Percentiles rank a stretch among this genome's conserved stretches.
Conservation (phyloP, 306 rosid genomes). For the Quercus glauca region DNA sequence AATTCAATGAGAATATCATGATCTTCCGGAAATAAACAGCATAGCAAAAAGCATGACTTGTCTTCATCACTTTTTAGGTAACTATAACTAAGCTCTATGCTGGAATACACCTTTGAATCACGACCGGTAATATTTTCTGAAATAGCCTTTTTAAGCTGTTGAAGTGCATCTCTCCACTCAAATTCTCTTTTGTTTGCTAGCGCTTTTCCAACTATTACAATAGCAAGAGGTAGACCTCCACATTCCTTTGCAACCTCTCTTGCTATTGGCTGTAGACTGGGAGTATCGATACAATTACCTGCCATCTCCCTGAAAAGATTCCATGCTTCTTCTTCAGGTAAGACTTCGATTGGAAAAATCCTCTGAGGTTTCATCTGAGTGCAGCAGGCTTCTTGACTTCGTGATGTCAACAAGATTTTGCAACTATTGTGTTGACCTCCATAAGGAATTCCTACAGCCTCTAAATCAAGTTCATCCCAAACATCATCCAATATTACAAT, state of each 20-base stretch:
- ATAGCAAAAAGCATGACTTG: constrained; percentile 14
- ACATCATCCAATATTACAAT: constrained; percentile 43
- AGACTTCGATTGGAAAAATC: neutral
- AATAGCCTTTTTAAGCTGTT: constrained; percentile 1
- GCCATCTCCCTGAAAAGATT: constrained; percentile 13
- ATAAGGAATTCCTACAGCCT: constrained; percentile 22
- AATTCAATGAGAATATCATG: constrained; percentile 4
- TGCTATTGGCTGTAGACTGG: neutral
- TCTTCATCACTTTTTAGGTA: constrained; percentile 16
- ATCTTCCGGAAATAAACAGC: constrained; percentile 27
- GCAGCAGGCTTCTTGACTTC: constrained; percentile 20
- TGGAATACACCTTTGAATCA: neutral
- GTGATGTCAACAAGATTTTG: constrained; percentile 34
- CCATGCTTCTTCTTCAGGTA: constrained; percentile 13
- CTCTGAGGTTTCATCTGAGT: constrained; percentile 7
- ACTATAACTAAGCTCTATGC: constrained; percentile 13
- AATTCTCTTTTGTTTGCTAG: neutral
- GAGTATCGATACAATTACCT: neutral
- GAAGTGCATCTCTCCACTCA: constrained; percentile 22
- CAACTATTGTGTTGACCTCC: constrained; percentile 6
- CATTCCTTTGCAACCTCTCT: constrained; percentile 28
- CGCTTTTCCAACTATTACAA: constrained; percentile 30
- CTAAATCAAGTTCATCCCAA: constrained; percentile 27
- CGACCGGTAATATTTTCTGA: no score
- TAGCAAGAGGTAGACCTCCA: constrained; percentile 38